Evolutionary conservation across 345 rosid species (phyloP).

Genomic region (Triadica sebifera): DNA sequence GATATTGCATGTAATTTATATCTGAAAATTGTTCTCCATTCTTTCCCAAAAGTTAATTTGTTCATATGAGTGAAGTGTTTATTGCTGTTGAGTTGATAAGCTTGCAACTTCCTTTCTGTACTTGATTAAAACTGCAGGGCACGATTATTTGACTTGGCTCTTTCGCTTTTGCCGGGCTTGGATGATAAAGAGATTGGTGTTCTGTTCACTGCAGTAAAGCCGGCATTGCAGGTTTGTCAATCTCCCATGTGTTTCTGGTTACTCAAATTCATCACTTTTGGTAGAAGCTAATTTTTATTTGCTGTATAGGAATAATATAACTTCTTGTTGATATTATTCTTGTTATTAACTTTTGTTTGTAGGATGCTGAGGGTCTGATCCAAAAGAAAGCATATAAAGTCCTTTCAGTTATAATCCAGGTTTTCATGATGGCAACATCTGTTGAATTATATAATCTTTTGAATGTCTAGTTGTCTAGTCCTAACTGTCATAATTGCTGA

Average conservation of each 20-base stretch:
- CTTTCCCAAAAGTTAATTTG: not conserved
- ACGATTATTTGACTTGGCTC: slow-evolving; percentile 69
- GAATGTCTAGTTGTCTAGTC: not conserved
- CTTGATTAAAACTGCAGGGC: slow-evolving; percentile 55
- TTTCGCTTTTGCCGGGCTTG: slow-evolving; percentile 79
- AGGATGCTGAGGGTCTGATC: slow-evolving; percentile 68
- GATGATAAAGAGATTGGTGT: slow-evolving; percentile 49
- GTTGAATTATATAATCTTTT: too few species aligned
- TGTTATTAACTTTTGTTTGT: slow-evolving; percentile 28
- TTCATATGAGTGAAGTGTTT: not conserved
- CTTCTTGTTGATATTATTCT: slow-evolving; percentile 7
- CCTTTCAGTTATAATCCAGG: slow-evolving; percentile 78
- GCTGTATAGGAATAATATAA: slow-evolving; percentile 8
- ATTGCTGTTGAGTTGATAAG: not conserved
- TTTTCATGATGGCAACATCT: slow-evolving; percentile 6
- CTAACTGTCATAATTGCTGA: not conserved
- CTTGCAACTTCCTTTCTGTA: not conserved
- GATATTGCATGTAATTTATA: not conserved
- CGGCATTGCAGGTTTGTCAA: slow-evolving; percentile 69
- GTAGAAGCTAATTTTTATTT: not conserved
- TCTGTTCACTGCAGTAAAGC: slow-evolving; percentile 58
- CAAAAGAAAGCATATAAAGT: slow-evolving; percentile 97
- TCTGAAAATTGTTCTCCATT: not conserved
- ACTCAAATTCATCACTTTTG: not conserved
- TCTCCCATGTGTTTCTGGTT: not conserved